Evolutionary conservation across 2,329 filamentous ascomycete genomes (phyloP).

Genomic region (Hymenoscyphus occultus): DNA sequence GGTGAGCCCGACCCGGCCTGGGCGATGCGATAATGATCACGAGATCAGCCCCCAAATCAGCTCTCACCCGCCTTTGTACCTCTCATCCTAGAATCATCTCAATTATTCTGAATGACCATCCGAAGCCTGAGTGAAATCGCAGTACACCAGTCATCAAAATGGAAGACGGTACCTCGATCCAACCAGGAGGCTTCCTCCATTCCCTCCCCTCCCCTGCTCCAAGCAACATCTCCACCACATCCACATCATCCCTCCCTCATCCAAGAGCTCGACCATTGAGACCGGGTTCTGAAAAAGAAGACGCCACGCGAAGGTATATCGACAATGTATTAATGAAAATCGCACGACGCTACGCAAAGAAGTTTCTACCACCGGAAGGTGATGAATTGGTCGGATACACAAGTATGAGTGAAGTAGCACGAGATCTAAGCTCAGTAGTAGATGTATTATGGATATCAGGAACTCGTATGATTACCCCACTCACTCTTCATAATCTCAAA

Average conservation of each 20-base stretch:
- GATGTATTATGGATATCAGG: slow-evolving; percentile 84
- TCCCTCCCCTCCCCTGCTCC: slow-evolving; percentile 52
- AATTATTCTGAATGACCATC: background rate
- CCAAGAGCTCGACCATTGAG: slow-evolving; percentile 52
- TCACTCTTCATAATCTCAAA: background rate
- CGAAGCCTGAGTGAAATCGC: background rate
- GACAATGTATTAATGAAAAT: slow-evolving; percentile 52
- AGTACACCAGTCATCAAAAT: slow-evolving; percentile 5
- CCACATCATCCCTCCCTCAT: slow-evolving; percentile 47
- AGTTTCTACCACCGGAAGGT: slow-evolving; percentile 46
- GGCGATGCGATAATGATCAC: background rate
- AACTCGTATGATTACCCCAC: slow-evolving; percentile 61
- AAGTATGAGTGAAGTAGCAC: slow-evolving; percentile 54
- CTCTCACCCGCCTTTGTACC: background rate
- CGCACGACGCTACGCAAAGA: slow-evolving; percentile 59
- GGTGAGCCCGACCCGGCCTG: too few species aligned
- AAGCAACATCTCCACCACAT: slow-evolving; percentile 44
- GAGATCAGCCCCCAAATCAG: background rate
- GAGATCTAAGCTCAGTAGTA: slow-evolving; percentile 70
- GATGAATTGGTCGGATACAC: slow-evolving; percentile 63
- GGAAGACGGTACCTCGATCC: slow-evolving; percentile 14
- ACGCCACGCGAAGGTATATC: slow-evolving; percentile 56
- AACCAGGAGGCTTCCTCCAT: slow-evolving; percentile 52
- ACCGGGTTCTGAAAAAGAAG: slow-evolving; percentile 58
- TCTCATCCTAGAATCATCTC: background rate